Conservation (phyloP, 306 rosid genomes). For the Casuarina glauca region DNA sequence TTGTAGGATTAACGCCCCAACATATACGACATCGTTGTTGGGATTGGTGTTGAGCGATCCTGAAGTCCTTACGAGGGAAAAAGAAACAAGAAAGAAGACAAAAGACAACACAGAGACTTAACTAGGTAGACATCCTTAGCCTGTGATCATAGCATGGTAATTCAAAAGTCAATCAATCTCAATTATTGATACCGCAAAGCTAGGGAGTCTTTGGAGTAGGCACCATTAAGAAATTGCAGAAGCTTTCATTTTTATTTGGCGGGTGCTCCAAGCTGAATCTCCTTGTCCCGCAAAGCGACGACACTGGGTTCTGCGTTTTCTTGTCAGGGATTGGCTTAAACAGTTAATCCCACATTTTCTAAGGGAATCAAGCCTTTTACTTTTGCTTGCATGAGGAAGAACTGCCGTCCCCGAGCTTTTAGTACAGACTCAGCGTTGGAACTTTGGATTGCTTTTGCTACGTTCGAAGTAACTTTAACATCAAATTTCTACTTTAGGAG, state of each 20-base stretch:
- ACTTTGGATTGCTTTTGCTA: slow-evolving; percentile 46
- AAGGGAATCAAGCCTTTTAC: not conserved
- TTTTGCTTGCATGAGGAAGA: not conserved
- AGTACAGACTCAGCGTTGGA: slow-evolving; percentile 23
- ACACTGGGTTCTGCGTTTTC: slow-evolving; percentile 40
- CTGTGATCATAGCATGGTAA: not conserved
- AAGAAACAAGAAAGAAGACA: too few relatives aligned
- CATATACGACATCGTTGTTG: too few relatives aligned
- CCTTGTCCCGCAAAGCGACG: slow-evolving; percentile 51
- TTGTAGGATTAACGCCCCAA: too few relatives aligned
- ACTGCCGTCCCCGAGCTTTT: slow-evolving; percentile 6
- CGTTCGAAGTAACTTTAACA: slow-evolving; percentile 61
- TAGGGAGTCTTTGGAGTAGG: slow-evolving; percentile 14
- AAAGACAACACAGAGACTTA: too few relatives aligned
- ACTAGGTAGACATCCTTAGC: not conserved
- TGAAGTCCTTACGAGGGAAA: too few relatives aligned
- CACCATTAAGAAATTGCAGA: not conserved
- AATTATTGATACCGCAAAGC: slow-evolving; percentile 24
- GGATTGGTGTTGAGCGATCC: too few relatives aligned
- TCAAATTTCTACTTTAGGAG: slow-evolving; percentile 38
- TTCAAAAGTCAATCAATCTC: slow-evolving; percentile 6
- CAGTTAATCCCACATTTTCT: slow-evolving; percentile 20
- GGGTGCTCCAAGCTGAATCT: slow-evolving; percentile 41
- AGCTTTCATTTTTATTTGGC: slow-evolving; percentile 30
- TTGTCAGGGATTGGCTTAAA: slow-evolving; percentile 35